Evolutionary conservation across 2,329 filamentous ascomycete species (phyloP).

Genomic region (Aspergillus brasiliensis): DNA sequence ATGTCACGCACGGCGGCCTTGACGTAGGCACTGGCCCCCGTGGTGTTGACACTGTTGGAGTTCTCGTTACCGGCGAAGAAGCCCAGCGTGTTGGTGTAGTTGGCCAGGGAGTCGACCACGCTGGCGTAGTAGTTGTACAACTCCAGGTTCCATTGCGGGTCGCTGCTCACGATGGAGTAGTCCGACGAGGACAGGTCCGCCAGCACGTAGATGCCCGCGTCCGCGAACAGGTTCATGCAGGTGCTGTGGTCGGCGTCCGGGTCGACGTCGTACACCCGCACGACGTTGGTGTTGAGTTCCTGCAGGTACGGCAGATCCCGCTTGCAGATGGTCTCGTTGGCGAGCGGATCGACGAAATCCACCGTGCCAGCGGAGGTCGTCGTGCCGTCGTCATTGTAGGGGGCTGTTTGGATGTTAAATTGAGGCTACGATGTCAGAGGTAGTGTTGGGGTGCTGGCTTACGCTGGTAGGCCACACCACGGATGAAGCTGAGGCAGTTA

Average conservation of each 20-base stretch:
- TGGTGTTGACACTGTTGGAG: conserved; percentile 84
- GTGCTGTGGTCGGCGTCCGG: conserved; percentile 71
- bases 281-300: conserved; percentile 80
- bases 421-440: neutral
- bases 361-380: conserved; percentile 44
- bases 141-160: conserved; percentile 73
- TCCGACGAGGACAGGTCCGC: conserved; percentile 82
- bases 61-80: conserved; percentile 99
- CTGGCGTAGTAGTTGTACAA: conserved; percentile 77
- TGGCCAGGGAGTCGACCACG: conserved; percentile 75
- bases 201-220: conserved; percentile 89
- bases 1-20: conserved; percentile 95
- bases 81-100: conserved; percentile 86
- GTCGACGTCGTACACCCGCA: conserved; percentile 91
- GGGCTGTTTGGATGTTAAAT: conserved; percentile 50
- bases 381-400: conserved; percentile 60
- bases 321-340: conserved; percentile 68
- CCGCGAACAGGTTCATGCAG: conserved; percentile 80
- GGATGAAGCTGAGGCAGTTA: conserved; percentile 65
- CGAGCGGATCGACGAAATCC: conserved; percentile 78
- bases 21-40: conserved; percentile 84
- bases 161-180: conserved; percentile 79
- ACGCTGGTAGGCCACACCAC: conserved; percentile 88
- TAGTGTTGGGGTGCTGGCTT: conserved; percentile 22
- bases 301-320: conserved; percentile 80